Conservation (phyloP, 106 monocot genomes). For the Dendrobium chrysotoxum region DNA sequence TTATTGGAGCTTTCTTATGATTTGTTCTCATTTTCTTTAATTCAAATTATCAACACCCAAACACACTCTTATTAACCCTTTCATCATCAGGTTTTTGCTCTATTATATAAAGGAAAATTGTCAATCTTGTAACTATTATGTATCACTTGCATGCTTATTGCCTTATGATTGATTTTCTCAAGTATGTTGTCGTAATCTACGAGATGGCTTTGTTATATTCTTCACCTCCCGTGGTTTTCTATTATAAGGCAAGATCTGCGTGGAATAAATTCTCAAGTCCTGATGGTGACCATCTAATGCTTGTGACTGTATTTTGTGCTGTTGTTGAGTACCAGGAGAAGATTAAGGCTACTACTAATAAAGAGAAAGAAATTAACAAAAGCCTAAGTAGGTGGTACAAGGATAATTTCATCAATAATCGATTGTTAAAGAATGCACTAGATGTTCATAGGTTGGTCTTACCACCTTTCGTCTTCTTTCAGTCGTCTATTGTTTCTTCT, state of each 20-base stretch:
- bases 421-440: conserved; percentile 67
- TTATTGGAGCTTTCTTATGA: too few species aligned
- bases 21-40: too few species aligned
- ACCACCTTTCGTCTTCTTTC: neutral
- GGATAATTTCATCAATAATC: conserved; percentile 41
- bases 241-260: conserved; percentile 64
- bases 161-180: neutral
- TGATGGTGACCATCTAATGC: conserved; percentile 82
- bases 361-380: conserved; percentile 46
- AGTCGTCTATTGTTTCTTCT: neutral
- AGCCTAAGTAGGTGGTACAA: too few species aligned
- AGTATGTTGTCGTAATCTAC: neutral
- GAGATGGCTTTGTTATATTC: neutral
- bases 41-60: too few species aligned
- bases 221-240: neutral
- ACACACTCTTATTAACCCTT: too few species aligned
- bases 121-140: too few species aligned
- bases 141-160: neutral
- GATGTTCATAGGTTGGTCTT: conserved; percentile 67
- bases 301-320: conserved; percentile 73
- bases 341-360: conserved; percentile 35
- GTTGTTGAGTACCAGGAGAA: conserved; percentile 60
- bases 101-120: too few species aligned
- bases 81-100: too few species aligned
- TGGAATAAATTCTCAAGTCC: neutral